Conservation (phyloP, 2,329 filamentous ascomycete species). For the Scedosporium dehoogii region DNA sequence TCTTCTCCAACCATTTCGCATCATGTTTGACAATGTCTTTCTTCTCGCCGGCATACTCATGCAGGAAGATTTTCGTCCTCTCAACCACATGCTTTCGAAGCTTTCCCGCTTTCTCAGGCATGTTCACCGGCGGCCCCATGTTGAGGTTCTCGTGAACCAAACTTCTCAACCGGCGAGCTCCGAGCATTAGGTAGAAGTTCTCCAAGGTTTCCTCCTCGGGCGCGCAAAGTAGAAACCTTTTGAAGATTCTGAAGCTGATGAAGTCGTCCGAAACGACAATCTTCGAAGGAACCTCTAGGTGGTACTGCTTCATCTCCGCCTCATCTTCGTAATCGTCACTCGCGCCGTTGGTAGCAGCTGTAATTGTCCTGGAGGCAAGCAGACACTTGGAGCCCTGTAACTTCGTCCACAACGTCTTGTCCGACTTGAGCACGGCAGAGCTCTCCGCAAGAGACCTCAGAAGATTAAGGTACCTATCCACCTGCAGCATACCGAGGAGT, state of each 20-base stretch:
- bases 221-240: conserved; percentile 70
- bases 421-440: conserved; percentile 57
- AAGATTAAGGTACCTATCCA: conserved; percentile 78
- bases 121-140: conserved; percentile 55
- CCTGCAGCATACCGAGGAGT: conserved; percentile 70
- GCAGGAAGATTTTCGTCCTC: conserved; percentile 78
- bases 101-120: conserved; percentile 58
- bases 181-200: conserved; percentile 72
- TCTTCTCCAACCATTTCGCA: conserved; percentile 80
- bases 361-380: conserved; percentile 56
- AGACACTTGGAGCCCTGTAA: conserved; percentile 71
- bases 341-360: background rate
- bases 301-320: conserved; percentile 63
- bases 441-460: conserved; percentile 73
- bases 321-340: conserved; percentile 40
- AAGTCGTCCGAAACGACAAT: conserved; percentile 83
- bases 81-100: conserved; percentile 78
- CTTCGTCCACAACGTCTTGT: conserved; percentile 66
- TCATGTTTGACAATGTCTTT: conserved; percentile 77
- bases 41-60: conserved; percentile 62
- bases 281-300: conserved; percentile 59
- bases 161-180: conserved; percentile 64
- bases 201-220: conserved; percentile 86
- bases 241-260: conserved; percentile 81
- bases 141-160: conserved; percentile 70